Evolutionary conservation across 2,329 filamentous ascomycete genomes (phyloP).

Genomic region (Hymenoscyphus albidus): DNA sequence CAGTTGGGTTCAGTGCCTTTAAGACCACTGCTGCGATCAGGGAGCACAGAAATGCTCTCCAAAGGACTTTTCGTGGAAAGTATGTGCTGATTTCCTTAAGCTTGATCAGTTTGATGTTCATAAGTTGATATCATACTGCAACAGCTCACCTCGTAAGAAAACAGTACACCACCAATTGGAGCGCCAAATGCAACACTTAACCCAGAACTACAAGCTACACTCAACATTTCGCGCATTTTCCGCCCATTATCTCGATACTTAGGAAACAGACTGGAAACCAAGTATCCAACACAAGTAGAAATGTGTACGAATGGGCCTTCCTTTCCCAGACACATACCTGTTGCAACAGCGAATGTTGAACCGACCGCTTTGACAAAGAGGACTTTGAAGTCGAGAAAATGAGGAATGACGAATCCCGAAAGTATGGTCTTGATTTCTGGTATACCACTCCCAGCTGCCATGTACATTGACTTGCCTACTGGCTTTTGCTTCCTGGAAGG

Average conservation of each 20-base stretch:
- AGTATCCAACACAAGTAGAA: conserved; percentile 52
- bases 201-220: conserved; percentile 53
- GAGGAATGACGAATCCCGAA: conserved; percentile 56
- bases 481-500: conserved; percentile 13
- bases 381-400: conserved; percentile 53
- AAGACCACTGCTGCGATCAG: conserved; percentile 52
- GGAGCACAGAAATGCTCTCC: conserved; percentile 56
- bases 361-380: conserved; percentile 56
- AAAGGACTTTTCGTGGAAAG: conserved; percentile 56
- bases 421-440: conserved; percentile 61
- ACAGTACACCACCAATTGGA: conserved; percentile 58
- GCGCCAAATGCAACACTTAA: conserved; percentile 58
- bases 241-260: conserved; percentile 55
- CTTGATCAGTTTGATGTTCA: conserved; percentile 3
- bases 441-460: conserved; percentile 56
- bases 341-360: conserved; percentile 54
- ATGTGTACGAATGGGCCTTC: conserved; percentile 62
- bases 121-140: background rate
- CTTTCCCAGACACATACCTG: conserved; percentile 58
- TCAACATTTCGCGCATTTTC: conserved; percentile 56
- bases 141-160: conserved; percentile 47
- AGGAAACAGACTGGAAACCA: conserved; percentile 48
- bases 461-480: conserved; percentile 51
- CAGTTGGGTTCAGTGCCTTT: conserved; percentile 55
- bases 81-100: conserved; percentile 54